Percentiles rank a stretch among this genome's conserved stretches.
Evolutionary conservation across 2,329 filamentous ascomycete genomes (phyloP).

Genomic region (Dactylellina sp.): DNA sequence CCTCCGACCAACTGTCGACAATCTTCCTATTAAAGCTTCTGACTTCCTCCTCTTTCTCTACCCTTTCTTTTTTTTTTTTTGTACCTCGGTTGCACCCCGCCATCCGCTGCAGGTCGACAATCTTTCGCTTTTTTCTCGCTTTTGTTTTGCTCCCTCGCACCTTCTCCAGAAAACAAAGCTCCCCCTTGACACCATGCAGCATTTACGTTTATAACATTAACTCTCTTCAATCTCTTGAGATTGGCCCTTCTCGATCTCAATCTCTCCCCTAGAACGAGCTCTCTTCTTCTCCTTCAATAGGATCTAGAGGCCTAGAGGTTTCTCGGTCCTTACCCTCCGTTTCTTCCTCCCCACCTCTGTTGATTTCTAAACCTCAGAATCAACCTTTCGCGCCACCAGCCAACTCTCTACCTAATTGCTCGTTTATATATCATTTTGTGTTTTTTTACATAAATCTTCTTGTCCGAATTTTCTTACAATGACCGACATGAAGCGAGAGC

Average conservation of each 20-base stretch:
- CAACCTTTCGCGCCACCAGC: neutral
- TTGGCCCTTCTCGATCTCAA: conserved; percentile 10
- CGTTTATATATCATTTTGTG: too few species aligned
- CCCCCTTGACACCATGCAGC: conserved; percentile 32
- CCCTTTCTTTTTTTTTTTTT: too few species aligned
- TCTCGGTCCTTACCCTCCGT: neutral
- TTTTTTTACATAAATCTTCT: neutral
- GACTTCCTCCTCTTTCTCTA: neutral
- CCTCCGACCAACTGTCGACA: neutral
- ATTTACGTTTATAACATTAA: conserved; percentile 52
- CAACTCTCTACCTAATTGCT: neutral
- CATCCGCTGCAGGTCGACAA: neutral
- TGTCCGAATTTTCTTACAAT: neutral
- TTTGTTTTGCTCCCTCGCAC: neutral
- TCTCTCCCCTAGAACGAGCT: neutral
- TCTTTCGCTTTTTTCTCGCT: neutral
- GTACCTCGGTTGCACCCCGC: neutral
- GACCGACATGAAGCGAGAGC: conserved; percentile 15
- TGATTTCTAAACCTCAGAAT: conserved; percentile 11
- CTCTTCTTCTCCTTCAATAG: neutral
- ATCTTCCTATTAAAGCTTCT: conserved; percentile 5
- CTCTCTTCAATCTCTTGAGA: conserved; percentile 46
- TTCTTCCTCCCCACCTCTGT: neutral
- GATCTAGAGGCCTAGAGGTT: too few species aligned
- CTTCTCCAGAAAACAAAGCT: neutral